Conservation (phyloP, 352 stramenopile genomes). For the Blastocystis sp. region DNA sequence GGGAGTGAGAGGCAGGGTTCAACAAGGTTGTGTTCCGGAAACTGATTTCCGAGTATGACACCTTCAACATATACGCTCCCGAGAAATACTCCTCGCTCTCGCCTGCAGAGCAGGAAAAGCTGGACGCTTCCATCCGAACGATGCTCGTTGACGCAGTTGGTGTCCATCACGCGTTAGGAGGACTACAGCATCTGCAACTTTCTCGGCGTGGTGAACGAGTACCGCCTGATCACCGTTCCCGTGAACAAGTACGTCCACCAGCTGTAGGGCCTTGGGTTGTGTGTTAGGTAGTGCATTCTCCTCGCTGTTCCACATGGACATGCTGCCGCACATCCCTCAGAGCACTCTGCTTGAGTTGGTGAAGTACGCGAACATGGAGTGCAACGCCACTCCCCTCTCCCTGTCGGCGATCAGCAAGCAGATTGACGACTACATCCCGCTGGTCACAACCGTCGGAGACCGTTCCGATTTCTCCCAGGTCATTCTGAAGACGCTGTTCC, state of each 20-base stretch:
- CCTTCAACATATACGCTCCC: conserved; percentile 16
- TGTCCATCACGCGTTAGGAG: conserved; percentile 7
- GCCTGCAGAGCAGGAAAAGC: conserved; percentile 9
- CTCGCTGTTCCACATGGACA: conserved; percentile 58
- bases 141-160: neutral
- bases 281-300: conserved; percentile 5
- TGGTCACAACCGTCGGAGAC: conserved; percentile 7
- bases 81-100: neutral
- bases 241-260: conserved; percentile 27
- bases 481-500: conserved; percentile 35
- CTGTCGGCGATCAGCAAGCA: conserved; percentile 4
- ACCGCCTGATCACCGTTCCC: conserved; percentile 18
- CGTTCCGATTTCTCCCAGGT: conserved; percentile 40
- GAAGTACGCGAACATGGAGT: conserved; percentile 1
- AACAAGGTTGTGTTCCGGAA: neutral
- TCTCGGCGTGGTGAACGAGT: conserved; percentile 2
- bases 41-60: conserved; percentile 19
- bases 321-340: conserved; percentile 17
- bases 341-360: conserved; percentile 16
- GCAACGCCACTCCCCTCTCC: conserved; percentile 37
- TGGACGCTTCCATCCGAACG: neutral
- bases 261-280: neutral
- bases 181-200: conserved; percentile 36
- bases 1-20: neutral
- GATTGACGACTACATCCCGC: conserved; percentile 17